Base-by-base conservation (phyloP, 2,329 filamentous ascomycete genomes). In the Aspergillus cejpii region DNA sequence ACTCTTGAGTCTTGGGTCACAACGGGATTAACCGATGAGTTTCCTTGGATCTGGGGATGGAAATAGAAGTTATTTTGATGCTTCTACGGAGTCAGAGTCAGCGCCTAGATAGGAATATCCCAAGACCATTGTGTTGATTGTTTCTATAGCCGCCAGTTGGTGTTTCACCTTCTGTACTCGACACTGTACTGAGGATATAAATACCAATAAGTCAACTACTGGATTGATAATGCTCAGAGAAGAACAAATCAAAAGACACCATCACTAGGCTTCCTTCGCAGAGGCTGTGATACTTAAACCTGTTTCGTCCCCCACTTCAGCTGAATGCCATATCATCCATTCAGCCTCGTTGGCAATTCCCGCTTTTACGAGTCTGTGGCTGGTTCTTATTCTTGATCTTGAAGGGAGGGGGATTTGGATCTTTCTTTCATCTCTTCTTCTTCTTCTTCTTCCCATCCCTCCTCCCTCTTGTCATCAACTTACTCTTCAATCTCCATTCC, bases 221-320 rank as follows among this genome's bases (percentile, higher is more conserved):
- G n/a, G 17, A 31, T 5, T 15, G 6, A 4, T 15, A 15, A 8
- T 20, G 15, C 5, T n/a, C 15, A 19, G 15, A 6, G 11, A 34
- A 20, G 5, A 19, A 34, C 8, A n/a, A 20, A 34, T 34, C 1
- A 31, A 7, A 14, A 31, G 10, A 1, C 7, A 31, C 15, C n/a
- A 34, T 7, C 8, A 19, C n/a, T 34, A 34, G 31, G 31, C 31
- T 17, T 7, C 29, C 17, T 5, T 29, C 27, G 27, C 27, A 29
- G 11, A 29, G 27, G 11, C 31, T 34, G 31, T 5, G 31, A 34
- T 34, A 34, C 31, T 19, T 34, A 34, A 34, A 34, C 31, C 31
- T 20, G 31, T 15, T 34, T 20, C 31, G 14, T 34, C 19, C 50
- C 49, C 52, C 44, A 45, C 43, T 53, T 53, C 53, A 56, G 53